Conservation (phyloP, 108 stramenopile species). For the Nitzschia palea region DNA sequence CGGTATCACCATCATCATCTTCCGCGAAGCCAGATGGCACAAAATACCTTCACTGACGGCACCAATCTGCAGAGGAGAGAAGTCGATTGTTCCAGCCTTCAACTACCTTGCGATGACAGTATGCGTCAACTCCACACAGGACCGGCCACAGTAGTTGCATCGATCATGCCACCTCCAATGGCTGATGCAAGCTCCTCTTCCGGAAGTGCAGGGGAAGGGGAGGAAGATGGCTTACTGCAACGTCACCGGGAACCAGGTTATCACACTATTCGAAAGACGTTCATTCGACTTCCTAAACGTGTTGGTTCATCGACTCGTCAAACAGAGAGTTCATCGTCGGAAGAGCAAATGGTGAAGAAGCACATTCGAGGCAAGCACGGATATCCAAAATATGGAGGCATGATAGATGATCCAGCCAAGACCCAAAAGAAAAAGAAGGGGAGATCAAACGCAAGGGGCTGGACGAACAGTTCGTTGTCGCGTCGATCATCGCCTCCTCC, state of each 20-base stretch:
- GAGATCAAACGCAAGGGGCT: background rate
- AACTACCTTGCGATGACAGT: slow-evolving; percentile 25
- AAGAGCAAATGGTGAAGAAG: slow-evolving; percentile 1
- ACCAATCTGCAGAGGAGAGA: background rate
- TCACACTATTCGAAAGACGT: slow-evolving; percentile 22
- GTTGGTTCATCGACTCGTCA: background rate
- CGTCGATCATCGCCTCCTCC: background rate
- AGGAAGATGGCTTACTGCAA: slow-evolving; percentile 15
- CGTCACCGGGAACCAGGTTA: slow-evolving; percentile 26
- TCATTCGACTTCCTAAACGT: slow-evolving; percentile 11
- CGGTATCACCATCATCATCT: background rate
- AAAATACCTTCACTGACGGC: background rate
- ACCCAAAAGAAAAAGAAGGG: background rate
- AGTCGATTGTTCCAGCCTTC: slow-evolving; percentile 17
- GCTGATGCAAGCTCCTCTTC: background rate
- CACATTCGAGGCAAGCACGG: background rate
- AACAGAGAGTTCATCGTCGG: background rate
- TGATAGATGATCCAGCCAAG: background rate
- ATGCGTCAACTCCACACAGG: slow-evolving; percentile 2
- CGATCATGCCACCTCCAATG: background rate
- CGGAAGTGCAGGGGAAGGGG: slow-evolving; percentile 10
- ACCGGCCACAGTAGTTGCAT: slow-evolving; percentile 23
- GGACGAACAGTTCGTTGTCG: no score
- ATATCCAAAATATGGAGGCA: background rate
- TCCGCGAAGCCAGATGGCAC: background rate